Conservation (phyloP, 305 asterid genomes). For the Fraxinus sp. region DNA sequence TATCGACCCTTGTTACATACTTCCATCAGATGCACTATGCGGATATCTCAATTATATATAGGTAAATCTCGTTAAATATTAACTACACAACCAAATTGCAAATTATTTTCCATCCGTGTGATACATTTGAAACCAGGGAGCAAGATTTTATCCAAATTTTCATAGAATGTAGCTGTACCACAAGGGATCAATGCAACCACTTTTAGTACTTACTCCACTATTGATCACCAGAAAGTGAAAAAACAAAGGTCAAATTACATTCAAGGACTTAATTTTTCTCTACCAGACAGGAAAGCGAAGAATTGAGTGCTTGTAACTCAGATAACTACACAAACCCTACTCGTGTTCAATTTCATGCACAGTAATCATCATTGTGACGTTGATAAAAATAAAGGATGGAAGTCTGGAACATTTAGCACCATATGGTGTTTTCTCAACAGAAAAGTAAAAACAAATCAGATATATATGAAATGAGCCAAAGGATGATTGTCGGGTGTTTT, state of each 20-base stretch:
- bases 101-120: background rate
- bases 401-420: background rate
- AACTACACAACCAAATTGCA: background rate
- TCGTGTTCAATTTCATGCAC: background rate
- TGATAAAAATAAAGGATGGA: background rate
- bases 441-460: background rate
- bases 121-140: background rate
- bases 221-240: background rate
- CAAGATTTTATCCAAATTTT: background rate
- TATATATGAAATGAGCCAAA: background rate
- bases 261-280: background rate
- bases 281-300: background rate
- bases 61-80: background rate
- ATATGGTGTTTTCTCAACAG: background rate
- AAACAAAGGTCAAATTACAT: background rate
- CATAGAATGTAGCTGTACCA: background rate
- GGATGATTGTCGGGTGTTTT: background rate
- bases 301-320: background rate
- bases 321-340: background rate
- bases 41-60: background rate
- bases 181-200: background rate
- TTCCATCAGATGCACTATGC: background rate
- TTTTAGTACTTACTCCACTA: background rate
- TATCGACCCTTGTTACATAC: slow-evolving; percentile 9
- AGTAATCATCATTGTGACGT: background rate